Conservation (phyloP, 2,329 filamentous ascomycete genomes). For the Colletotrichum simmondsii region DNA sequence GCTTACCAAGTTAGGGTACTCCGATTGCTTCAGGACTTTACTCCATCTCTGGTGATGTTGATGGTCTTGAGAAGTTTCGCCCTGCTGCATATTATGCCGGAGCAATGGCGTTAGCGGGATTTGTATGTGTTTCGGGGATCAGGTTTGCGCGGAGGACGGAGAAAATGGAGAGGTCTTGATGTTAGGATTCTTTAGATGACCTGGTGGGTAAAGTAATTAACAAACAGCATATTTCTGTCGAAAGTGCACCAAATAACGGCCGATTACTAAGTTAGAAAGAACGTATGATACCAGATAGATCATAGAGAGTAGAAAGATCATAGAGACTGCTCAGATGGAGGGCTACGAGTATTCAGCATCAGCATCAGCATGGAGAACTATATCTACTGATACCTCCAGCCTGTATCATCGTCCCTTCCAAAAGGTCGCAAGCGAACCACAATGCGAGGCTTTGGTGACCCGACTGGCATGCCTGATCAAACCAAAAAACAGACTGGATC, state of each 20-base stretch:
- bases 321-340: not conserved
- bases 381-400: not conserved
- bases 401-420: not conserved
- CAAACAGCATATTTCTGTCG: not conserved
- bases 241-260: not conserved
- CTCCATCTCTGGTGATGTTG: constrained; percentile 35
- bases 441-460: not conserved
- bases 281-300: not conserved
- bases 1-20: constrained; percentile 35
- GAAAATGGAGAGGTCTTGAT: not conserved
- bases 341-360: not conserved
- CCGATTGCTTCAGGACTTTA: constrained; percentile 42
- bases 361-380: too few species aligned
- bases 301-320: not conserved
- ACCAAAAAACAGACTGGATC: not conserved
- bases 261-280: not conserved
- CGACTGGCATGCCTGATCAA: not conserved
- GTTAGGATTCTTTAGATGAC: not conserved
- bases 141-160: not conserved
- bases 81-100: constrained; percentile 43
- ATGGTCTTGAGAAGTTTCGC: constrained; percentile 36
- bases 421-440: not conserved
- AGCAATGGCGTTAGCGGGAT: constrained; percentile 37
- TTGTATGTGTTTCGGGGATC: constrained; percentile 7
- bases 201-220: not conserved